phyloP scores from a whole-genome alignment of 169 alveolate species.

The Eimeria necatrix region DNA sequence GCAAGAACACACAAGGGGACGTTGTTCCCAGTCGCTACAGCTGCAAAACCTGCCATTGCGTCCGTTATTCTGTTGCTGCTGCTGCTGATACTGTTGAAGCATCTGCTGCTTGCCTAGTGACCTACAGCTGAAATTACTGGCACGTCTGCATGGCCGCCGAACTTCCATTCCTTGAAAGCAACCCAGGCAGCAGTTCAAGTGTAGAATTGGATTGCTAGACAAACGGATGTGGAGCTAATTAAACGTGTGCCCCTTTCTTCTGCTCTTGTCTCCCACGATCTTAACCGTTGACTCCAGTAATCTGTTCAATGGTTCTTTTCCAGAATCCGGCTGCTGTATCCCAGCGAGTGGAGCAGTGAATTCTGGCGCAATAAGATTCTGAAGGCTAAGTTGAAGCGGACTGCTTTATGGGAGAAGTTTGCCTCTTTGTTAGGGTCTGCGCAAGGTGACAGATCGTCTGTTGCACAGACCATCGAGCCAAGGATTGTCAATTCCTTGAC shows the following conservation, averaged over 20 bases:
- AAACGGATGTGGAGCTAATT: too few species aligned
- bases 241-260: too few species aligned
- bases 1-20: background rate
- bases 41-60: background rate
- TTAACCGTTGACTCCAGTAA: too few species aligned
- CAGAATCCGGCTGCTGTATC: slow-evolving; percentile 85
- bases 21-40: background rate
- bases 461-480: slow-evolving; percentile 86
- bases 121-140: background rate
- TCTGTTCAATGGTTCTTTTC: background rate
- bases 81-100: slow-evolving; percentile 6
- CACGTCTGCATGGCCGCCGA: background rate
- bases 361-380: slow-evolving; percentile 80
- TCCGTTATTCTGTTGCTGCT: background rate
- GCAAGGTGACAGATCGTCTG: slow-evolving; percentile 73
- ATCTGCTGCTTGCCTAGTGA: background rate
- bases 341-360: slow-evolving; percentile 86
- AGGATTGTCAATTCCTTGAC: slow-evolving; percentile 87
- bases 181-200: too few species aligned
- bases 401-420: slow-evolving; percentile 74
- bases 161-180: too few species aligned
- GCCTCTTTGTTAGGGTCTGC: slow-evolving; percentile 76
- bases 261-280: too few species aligned
- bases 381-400: slow-evolving; percentile 75
- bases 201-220: too few species aligned